These are phyloP conservation scores for Halophytophthora polymorphica DNA, from an alignment of 352 stramenopile species.

Conservation along the genomic window DNA sequence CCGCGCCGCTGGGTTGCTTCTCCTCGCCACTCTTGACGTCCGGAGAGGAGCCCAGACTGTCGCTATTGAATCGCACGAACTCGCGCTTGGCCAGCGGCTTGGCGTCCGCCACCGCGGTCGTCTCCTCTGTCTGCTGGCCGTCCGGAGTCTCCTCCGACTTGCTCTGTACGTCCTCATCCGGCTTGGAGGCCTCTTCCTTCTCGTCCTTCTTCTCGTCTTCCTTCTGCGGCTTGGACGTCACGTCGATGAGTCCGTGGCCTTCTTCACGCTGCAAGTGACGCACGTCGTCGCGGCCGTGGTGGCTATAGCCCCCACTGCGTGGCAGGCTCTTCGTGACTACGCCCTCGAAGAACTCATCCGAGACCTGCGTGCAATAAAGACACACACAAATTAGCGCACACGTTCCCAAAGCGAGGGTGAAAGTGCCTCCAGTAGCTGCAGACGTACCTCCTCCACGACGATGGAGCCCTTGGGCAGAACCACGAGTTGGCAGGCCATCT, in stretches of 20 bases:
- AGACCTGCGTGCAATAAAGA: constrained; percentile 17
- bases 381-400: too few relatives aligned
- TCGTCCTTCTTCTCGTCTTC: constrained; percentile 1
- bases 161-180: constrained; percentile 1
- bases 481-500: constrained; percentile 68
- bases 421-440: too few relatives aligned
- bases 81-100: constrained; percentile 22
- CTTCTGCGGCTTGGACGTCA: constrained; percentile 17
- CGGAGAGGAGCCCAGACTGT: constrained; percentile 30
- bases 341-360: constrained; percentile 51
- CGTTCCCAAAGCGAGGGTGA: too few relatives aligned
- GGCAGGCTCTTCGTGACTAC: constrained; percentile 68
- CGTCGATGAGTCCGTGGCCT: constrained; percentile 42
- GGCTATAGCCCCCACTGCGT: constrained; percentile 23
- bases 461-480: constrained; percentile 70
- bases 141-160: neutral
- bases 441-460: constrained; percentile 57
- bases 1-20: constrained; percentile 11
- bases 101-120: too few relatives aligned
- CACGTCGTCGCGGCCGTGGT: constrained; percentile 34
- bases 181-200: constrained; percentile 8
- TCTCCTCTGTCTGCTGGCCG: too few relatives aligned
- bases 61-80: constrained; percentile 52
- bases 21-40: constrained; percentile 12
- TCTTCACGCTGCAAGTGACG: constrained; percentile 33